These are phyloP conservation scores for Dactylellina leptospora DNA, from an alignment of 2,329 filamentous ascomycete genomes.

Conservation along the genomic window DNA sequence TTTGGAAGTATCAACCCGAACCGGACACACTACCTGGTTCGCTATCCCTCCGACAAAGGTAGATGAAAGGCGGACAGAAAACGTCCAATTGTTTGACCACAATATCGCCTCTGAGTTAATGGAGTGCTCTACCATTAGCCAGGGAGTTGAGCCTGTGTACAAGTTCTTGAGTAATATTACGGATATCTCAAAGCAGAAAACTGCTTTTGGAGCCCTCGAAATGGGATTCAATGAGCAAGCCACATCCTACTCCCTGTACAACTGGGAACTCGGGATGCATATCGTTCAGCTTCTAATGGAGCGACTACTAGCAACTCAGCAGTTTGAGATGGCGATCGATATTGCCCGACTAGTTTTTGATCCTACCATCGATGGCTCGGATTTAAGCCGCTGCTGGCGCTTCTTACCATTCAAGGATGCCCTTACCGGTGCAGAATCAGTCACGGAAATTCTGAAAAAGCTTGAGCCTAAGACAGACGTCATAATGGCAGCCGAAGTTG, in stretches of 20 bases:
- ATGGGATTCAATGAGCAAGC: conserved; percentile 45
- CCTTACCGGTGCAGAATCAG: background rate
- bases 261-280: conserved; percentile 55
- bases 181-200: conserved; percentile 7
- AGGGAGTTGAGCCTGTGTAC: background rate
- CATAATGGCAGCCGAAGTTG: background rate
- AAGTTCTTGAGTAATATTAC: background rate
- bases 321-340: conserved; percentile 56
- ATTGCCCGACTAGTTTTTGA: conserved; percentile 56
- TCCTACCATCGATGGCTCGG: conserved; percentile 36
- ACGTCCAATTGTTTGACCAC: background rate
- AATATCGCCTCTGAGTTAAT: background rate
- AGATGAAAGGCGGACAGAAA: background rate
- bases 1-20: background rate
- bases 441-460: background rate
- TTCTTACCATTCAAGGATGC: background rate
- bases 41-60: background rate
- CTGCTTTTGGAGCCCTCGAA: background rate
- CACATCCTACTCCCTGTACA: conserved; percentile 56
- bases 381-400: conserved; percentile 6
- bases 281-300: conserved; percentile 53
- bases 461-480: background rate
- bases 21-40: background rate
- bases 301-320: conserved; percentile 54
- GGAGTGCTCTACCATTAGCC: background rate